Base-by-base conservation (phyloP, 768 basidiomycete genomes). In the Rhizopogon rudus region DNA sequence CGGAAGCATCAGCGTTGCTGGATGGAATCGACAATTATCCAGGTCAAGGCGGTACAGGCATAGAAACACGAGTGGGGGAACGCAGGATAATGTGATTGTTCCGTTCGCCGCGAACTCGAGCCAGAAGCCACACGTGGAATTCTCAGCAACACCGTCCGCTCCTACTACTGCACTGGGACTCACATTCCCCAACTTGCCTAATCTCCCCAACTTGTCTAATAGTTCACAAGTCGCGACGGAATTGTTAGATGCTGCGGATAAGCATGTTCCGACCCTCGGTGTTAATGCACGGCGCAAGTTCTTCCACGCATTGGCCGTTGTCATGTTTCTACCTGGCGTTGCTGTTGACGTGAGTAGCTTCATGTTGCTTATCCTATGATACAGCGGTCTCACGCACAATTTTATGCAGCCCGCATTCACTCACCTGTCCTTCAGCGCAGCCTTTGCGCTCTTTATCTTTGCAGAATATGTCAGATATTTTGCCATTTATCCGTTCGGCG, bases 401-500 rank as follows among this genome's bases (percentile, higher is more conserved):
- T n/a, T 49, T 46, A 33, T 54, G 56, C 71, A 98, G 95, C 95
- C 97, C 22, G 95, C 96, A 2, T 99, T 99, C 73, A 87, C 91
- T 33, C 95, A 98, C 69, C 75, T 98, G 43, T 86, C 94, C 8
- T 97, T 99, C 75, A 95, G 91, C 63, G 87, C 84, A 17, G 96
- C 96, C 2, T 98, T 99, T 70, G 87, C 97, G 8, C 71, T 93
- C 60, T 98, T 99, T 75, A 91, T 86, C 22, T 98, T 99, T 68
- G 86, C 91, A 55, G 97, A 99, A 74, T 98, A 98, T 75, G 83
- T 98, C 60, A 91, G 97, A 56, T 99, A 98, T 72, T 99, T 98
- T 71, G 97, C 97, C 39, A 82, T 99, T 48, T 98, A 97, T 73
- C 97, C 97, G 3, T 91, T 98, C 63, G 93, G 94, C 13, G 95